These are phyloP conservation scores for Xylaria sp. DNA, from an alignment of 2,329 filamentous ascomycete species.

Conservation along the genomic window DNA sequence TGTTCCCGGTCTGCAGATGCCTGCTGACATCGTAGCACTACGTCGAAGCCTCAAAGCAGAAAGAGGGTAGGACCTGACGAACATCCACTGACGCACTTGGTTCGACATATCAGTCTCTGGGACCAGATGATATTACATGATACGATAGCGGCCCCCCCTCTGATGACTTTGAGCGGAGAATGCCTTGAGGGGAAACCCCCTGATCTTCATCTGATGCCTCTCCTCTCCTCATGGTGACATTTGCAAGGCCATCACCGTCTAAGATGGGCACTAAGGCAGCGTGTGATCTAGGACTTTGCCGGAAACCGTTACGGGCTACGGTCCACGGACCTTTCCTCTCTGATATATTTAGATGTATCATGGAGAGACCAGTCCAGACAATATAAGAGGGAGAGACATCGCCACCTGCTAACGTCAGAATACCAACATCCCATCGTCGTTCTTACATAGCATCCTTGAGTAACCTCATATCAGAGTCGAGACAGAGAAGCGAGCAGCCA, in stretches of 20 bases:
- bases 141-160: constrained; percentile 4
- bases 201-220: constrained; percentile 10
- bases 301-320: constrained; percentile 4
- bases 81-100: constrained; percentile 15
- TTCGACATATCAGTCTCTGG: constrained; percentile 11
- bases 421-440: constrained; percentile 9
- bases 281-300: constrained; percentile 16
- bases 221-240: constrained; percentile 16
- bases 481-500: background rate
- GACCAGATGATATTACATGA: constrained; percentile 6
- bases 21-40: constrained; percentile 21
- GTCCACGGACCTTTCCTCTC: background rate
- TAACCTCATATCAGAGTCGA: background rate
- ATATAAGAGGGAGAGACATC: background rate
- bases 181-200: constrained; percentile 7
- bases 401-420: constrained; percentile 9
- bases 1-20: constrained; percentile 18
- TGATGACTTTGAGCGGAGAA: constrained; percentile 10
- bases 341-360: constrained; percentile 7
- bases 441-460: background rate
- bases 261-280: constrained; percentile 10
- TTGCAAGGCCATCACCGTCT: constrained; percentile 9
- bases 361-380: constrained; percentile 5
- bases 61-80: constrained; percentile 10
- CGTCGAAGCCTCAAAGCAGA: constrained; percentile 14